A percentile compares a stretch with the other conserved stretches of the same genome.
These are phyloP conservation scores for Neophaeococcomyces aloes DNA, from an alignment of 2,329 filamentous ascomycete genomes.

Conservation along the genomic window DNA sequence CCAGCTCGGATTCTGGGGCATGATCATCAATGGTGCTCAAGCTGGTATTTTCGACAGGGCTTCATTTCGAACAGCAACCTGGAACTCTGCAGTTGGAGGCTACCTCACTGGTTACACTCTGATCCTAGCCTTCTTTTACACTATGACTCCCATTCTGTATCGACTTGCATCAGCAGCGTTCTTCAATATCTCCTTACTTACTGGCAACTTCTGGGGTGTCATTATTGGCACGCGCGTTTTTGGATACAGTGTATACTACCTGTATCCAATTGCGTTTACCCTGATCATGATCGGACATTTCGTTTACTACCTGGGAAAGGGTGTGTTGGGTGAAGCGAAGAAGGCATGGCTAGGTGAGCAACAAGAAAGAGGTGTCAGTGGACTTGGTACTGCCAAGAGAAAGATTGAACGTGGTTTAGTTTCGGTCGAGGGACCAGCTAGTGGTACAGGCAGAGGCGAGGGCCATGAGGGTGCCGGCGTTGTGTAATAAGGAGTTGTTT, in stretches of 20 bases:
- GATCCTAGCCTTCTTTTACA: slow-evolving; percentile 74
- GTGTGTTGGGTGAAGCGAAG: slow-evolving; percentile 70
- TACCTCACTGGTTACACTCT: slow-evolving; percentile 88
- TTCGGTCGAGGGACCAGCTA: slow-evolving; percentile 7
- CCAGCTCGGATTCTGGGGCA: slow-evolving; percentile 78
- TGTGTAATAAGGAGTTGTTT: slow-evolving; percentile 14
- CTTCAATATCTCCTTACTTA: slow-evolving; percentile 90
- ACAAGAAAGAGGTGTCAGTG: slow-evolving; percentile 70
- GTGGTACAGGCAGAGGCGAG: slow-evolving; percentile 11
- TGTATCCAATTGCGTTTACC: slow-evolving; percentile 94
- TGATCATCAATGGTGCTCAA: slow-evolving; percentile 83
- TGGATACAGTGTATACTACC: slow-evolving; percentile 65
- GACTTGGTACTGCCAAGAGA: slow-evolving; percentile 74
- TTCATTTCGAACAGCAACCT: slow-evolving; percentile 55
- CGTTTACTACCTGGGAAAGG: slow-evolving; percentile 77
- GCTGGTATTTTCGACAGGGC: slow-evolving; percentile 82
- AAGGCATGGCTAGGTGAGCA: slow-evolving; percentile 91
- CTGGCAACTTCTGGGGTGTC: slow-evolving; percentile 94
- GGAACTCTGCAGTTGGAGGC: slow-evolving; percentile 59
- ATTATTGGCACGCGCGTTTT: slow-evolving; percentile 87
- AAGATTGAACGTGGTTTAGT: slow-evolving; percentile 40
- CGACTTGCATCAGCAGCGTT: slow-evolving; percentile 86
- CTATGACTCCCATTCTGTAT: slow-evolving; percentile 73
- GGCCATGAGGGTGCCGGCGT: slow-evolving; percentile 17
- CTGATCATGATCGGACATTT: slow-evolving; percentile 78